A percentile compares a stretch with the other conserved stretches of the same genome.
Evolutionary conservation across 192 early-diverging fungal genomes (phyloP).

Genomic region (Spizellomyces sp.): DNA sequence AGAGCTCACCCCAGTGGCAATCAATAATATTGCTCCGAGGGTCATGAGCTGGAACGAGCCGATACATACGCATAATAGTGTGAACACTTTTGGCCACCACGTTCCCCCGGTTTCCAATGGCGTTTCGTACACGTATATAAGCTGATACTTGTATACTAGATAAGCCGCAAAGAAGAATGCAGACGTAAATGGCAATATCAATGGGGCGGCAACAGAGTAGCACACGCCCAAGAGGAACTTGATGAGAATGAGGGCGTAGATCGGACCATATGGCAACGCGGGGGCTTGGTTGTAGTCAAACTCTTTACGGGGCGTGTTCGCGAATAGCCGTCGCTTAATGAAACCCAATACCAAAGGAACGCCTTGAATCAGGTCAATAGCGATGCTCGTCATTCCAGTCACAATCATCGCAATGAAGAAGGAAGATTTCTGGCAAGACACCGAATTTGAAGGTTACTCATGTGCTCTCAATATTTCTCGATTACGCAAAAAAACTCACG

Average conservation of each 20-base stretch:
- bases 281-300: slow-evolving; percentile 44
- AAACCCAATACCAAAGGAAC: slow-evolving; percentile 38
- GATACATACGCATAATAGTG: slow-evolving; percentile 34
- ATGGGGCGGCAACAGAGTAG: slow-evolving; percentile 43
- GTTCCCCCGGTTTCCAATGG: slow-evolving; percentile 42
- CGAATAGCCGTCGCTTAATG: slow-evolving; percentile 41
- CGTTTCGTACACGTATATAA: slow-evolving; percentile 53
- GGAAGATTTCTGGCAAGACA: slow-evolving; percentile 28
- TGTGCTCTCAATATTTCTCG: not conserved
- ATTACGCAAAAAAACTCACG: not conserved
- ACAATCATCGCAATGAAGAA: slow-evolving; percentile 42
- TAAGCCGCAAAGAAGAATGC: slow-evolving; percentile 41
- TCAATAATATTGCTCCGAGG: slow-evolving; percentile 37
- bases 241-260: slow-evolving; percentile 44
- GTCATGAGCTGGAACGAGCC: slow-evolving; percentile 46
- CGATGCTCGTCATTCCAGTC: slow-evolving; percentile 33
- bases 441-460: not conserved
- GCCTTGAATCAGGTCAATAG: slow-evolving; percentile 52
- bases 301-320: slow-evolving; percentile 44
- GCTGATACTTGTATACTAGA: slow-evolving; percentile 51
- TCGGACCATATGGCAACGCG: slow-evolving; percentile 36
- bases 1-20: slow-evolving; percentile 5
- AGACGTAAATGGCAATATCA: slow-evolving; percentile 42
- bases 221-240: slow-evolving; percentile 38
- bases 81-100: slow-evolving; percentile 47